Evolutionary conservation across 495 filamentous ascomycete genomes (phyloP).

Genomic region (Lichina pygmaea): DNA sequence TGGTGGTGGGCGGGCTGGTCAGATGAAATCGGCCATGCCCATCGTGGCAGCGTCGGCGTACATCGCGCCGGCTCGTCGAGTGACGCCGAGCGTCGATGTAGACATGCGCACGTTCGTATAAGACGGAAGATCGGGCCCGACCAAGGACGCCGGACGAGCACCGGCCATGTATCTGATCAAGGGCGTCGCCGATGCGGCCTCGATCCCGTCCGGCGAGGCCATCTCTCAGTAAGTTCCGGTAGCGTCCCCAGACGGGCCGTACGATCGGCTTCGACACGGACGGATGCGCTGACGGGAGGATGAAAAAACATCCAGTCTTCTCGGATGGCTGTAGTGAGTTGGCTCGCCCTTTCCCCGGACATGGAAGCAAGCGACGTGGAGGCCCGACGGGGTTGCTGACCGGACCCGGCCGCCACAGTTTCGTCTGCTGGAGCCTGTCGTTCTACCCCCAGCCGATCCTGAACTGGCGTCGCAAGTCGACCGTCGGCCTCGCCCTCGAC

Average conservation of each 20-base stretch:
- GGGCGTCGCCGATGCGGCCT: neutral
- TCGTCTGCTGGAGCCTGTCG: slow-evolving; percentile 54
- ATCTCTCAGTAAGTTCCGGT: neutral
- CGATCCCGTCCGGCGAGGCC: neutral
- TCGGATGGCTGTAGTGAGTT: slow-evolving; percentile 14
- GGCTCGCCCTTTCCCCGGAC: neutral
- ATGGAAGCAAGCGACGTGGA: no score
- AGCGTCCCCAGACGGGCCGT: no score
- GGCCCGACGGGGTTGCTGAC: neutral
- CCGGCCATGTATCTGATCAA: no score
- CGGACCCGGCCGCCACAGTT: slow-evolving; percentile 12
- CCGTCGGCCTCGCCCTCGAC: slow-evolving; percentile 60
- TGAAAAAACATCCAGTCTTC: slow-evolving; percentile 3
- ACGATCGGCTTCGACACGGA: no score
- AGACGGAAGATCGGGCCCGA: no score
- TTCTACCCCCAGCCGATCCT: slow-evolving; percentile 77
- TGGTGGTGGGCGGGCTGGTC: no score
- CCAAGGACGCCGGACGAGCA: no score
- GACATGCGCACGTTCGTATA: no score
- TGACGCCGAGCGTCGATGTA: no score
- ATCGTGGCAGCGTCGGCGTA: no score
- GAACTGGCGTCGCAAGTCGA: slow-evolving; percentile 49
- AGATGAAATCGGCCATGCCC: no score
- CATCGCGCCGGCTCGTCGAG: no score
- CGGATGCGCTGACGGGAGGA: neutral